phyloP scores from a whole-genome alignment of 495 filamentous ascomycete species.

The Tuber microsphaerosporum region DNA sequence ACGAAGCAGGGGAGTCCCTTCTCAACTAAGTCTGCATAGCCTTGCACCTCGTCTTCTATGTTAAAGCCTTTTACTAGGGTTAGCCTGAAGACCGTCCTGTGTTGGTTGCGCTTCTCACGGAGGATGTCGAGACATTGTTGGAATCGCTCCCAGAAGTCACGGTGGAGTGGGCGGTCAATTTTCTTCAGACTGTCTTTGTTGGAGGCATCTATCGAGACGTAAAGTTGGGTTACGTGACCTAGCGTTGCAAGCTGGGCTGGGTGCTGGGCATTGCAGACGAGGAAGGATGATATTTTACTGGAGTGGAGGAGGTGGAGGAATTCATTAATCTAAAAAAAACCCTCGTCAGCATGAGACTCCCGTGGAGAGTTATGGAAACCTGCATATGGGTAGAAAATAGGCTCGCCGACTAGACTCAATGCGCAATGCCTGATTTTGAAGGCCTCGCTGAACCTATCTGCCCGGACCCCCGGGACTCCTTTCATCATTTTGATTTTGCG shows the following conservation, averaged over 20 bases:
- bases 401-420: constrained; percentile 82
- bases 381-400: constrained; percentile 81
- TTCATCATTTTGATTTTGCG: constrained; percentile 96
- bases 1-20: constrained; percentile 79
- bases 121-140: constrained; percentile 83
- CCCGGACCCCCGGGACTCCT: constrained; percentile 83
- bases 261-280: constrained; percentile 98
- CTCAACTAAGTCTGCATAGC: constrained; percentile 84
- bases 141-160: constrained; percentile 97
- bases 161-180: constrained; percentile 85
- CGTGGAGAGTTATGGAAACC: not conserved
- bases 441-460: constrained; percentile 84
- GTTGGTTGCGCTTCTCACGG: constrained; percentile 66
- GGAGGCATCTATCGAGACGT: constrained; percentile 89
- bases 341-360: constrained; percentile 10
- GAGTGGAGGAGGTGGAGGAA: constrained; percentile 72
- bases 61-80: constrained; percentile 97
- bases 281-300: constrained; percentile 83
- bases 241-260: constrained; percentile 79
- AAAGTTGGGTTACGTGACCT: constrained; percentile 80
- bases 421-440: constrained; percentile 92
- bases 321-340: constrained; percentile 63
- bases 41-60: constrained; percentile 81
- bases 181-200: constrained; percentile 78
- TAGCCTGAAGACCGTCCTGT: constrained; percentile 89